Conservation (phyloP, 768 basidiomycete genomes). For the Exsudoporus frostii region DNA sequence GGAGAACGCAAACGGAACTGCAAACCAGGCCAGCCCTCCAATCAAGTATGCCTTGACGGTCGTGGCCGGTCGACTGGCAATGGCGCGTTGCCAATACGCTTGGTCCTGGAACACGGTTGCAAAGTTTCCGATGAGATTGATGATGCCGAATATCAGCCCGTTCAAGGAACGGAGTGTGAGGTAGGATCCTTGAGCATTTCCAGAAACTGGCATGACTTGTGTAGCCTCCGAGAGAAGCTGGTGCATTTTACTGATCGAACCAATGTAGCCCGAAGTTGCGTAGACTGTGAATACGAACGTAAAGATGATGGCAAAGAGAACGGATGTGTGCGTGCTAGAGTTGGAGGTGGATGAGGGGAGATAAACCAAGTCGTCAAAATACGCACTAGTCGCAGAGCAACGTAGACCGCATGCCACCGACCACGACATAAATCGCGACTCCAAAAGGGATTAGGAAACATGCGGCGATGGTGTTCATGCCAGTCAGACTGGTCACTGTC, state of each 20-base stretch:
- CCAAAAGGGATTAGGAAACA: slow-evolving; percentile 89
- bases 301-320: slow-evolving; percentile 85
- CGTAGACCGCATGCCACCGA: slow-evolving; percentile 84
- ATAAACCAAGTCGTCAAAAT: not conserved
- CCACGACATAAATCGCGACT: slow-evolving; percentile 84
- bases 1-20: slow-evolving; percentile 83
- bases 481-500: slow-evolving; percentile 83
- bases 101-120: slow-evolving; percentile 62
- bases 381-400: slow-evolving; percentile 82
- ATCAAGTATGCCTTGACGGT: slow-evolving; percentile 89
- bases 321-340: slow-evolving; percentile 76
- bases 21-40: slow-evolving; percentile 90
- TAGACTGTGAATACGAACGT: slow-evolving; percentile 78
- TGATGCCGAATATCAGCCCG: slow-evolving; percentile 79
- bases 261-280: slow-evolving; percentile 74
- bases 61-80: slow-evolving; percentile 79
- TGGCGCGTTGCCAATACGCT: slow-evolving; percentile 91
- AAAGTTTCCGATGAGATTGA: slow-evolving; percentile 88
- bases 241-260: slow-evolving; percentile 75
- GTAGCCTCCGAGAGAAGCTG: slow-evolving; percentile 66
- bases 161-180: slow-evolving; percentile 75
- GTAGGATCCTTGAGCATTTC: slow-evolving; percentile 86
- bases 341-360: not conserved
- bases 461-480: slow-evolving; percentile 86
- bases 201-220: slow-evolving; percentile 54